These are phyloP conservation scores for Podospora conica DNA, from an alignment of 495 filamentous ascomycete genomes.

Conservation along the genomic window DNA sequence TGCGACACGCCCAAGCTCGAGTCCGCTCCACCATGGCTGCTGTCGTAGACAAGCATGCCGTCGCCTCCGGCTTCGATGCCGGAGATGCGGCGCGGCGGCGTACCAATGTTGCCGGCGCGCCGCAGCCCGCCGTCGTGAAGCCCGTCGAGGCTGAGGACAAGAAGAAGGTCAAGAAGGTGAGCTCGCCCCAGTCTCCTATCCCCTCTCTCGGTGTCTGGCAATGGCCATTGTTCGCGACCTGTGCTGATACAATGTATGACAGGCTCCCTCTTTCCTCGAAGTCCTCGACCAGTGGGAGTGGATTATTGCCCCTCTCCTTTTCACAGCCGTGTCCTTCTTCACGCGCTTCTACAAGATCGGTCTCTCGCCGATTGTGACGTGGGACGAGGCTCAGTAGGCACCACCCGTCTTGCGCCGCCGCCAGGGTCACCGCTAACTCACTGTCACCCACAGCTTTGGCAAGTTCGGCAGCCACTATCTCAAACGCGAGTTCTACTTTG, in stretches of 20 bases:
- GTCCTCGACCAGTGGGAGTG: conserved; percentile 76
- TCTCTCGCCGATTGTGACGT: conserved; percentile 90
- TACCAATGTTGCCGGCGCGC: conserved; percentile 52
- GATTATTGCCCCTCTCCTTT: conserved; percentile 78
- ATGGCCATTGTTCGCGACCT: background rate
- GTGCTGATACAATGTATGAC: conserved; percentile 14
- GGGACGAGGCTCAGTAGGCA: conserved; percentile 95
- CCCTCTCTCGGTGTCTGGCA: background rate
- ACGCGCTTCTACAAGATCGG: conserved; percentile 95
- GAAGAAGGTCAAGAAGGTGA: conserved; percentile 61
- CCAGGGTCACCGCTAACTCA: conserved; percentile 24
- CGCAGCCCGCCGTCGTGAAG: conserved; percentile 35
- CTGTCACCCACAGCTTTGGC: conserved; percentile 63
- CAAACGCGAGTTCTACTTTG: conserved; percentile 99
- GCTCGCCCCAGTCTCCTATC: conserved; percentile 4
- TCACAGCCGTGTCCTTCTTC: conserved; percentile 85
- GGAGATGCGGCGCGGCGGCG: conserved; percentile 68
- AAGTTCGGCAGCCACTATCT: conserved; percentile 99
- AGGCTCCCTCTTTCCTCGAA: conserved; percentile 50
- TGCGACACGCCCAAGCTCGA: background rate
- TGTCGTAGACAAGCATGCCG: conserved; percentile 37
- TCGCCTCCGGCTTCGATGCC: conserved; percentile 61
- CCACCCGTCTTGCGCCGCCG: conserved; percentile 2
- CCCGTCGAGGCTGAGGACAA: conserved; percentile 51
- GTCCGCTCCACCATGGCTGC: conserved; percentile 38